Conservation (phyloP, 2,329 filamentous ascomycete species). For the Neoarthrinium moseri region DNA sequence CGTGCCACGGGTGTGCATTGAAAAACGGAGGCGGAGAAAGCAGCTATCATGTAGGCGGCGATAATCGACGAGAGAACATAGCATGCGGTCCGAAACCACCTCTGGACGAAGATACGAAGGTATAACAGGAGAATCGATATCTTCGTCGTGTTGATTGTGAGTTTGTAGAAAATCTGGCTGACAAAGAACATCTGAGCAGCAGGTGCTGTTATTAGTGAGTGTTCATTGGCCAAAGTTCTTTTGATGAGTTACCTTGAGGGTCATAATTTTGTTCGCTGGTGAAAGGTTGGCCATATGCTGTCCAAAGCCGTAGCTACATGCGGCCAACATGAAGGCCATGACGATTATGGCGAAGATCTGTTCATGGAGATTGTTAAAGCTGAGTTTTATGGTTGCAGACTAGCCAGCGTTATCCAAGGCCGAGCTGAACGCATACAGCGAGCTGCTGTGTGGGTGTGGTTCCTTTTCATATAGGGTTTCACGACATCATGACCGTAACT, state of each 20-base stretch:
- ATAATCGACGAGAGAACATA: slow-evolving; percentile 40
- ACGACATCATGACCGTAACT: too few relatives aligned
- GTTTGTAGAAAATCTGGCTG: slow-evolving; percentile 53
- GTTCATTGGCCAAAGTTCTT: background rate
- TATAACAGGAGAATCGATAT: slow-evolving; percentile 52
- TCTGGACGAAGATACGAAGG: slow-evolving; percentile 50
- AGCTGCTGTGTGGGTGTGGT: too few relatives aligned
- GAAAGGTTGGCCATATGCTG: slow-evolving; percentile 36
- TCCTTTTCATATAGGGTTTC: too few relatives aligned
- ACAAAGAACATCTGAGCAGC: slow-evolving; percentile 44
- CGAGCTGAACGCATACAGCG: too few relatives aligned
- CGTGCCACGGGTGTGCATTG: slow-evolving; percentile 48
- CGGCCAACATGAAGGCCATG: slow-evolving; percentile 36
- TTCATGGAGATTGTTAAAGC: slow-evolving; percentile 12
- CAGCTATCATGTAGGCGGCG: slow-evolving; percentile 43
- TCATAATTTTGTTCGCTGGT: slow-evolving; percentile 30
- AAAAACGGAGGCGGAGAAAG: slow-evolving; percentile 43
- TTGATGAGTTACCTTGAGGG: slow-evolving; percentile 28
- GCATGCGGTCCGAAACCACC: slow-evolving; percentile 41
- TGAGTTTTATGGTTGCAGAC: too few relatives aligned
- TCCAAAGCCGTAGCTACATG: slow-evolving; percentile 41
- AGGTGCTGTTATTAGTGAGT: background rate
- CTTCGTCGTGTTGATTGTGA: slow-evolving; percentile 53
- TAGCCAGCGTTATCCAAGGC: too few relatives aligned
- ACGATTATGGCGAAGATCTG: slow-evolving; percentile 33